Conservation (phyloP, 1,284 basidiomycete genomes). For the Sparassis latifolia region DNA sequence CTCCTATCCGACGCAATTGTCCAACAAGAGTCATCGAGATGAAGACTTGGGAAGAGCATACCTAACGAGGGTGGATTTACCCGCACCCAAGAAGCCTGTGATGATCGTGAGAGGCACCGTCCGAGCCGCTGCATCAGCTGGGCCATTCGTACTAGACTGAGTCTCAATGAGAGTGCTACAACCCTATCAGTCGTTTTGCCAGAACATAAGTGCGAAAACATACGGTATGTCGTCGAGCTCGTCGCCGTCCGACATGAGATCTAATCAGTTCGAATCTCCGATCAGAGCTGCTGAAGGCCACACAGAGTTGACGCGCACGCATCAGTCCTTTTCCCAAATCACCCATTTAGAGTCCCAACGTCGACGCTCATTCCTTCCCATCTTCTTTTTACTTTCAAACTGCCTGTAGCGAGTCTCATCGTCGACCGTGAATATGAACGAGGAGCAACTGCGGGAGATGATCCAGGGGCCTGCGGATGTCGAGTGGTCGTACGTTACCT, state of each 20-base stretch:
- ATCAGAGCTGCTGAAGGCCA: too few species aligned
- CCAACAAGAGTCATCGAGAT: too few species aligned
- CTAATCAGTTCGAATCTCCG: background rate
- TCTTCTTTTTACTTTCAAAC: too few species aligned
- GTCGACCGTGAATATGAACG: slow-evolving; percentile 12
- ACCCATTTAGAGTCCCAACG: too few species aligned
- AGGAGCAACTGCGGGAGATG: slow-evolving; percentile 54
- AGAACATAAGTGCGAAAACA: slow-evolving; percentile 1
- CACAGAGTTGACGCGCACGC: too few species aligned
- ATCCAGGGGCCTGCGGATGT: slow-evolving; percentile 72
- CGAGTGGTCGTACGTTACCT: slow-evolving; percentile 60
- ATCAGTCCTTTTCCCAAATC: too few species aligned
- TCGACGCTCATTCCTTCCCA: too few species aligned
- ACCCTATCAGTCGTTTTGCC: background rate
- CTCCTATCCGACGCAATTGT: slow-evolving; percentile 39
- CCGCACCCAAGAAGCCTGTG: slow-evolving; percentile 87
- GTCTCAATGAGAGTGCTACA: slow-evolving; percentile 42
- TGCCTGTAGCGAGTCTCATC: too few species aligned
- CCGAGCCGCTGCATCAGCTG: slow-evolving; percentile 3
- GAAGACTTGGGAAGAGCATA: slow-evolving; percentile 20
- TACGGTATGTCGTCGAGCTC: slow-evolving; percentile 21
- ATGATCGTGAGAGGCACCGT: slow-evolving; percentile 85
- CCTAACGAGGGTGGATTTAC: slow-evolving; percentile 86
- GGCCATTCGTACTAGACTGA: slow-evolving; percentile 5
- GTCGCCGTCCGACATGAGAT: slow-evolving; percentile 12